Evolutionary conservation across 768 basidiomycete species (phyloP), one percentile per base, ranked within the genome.

Genomic region (Suillus cothurnatus): DNA sequence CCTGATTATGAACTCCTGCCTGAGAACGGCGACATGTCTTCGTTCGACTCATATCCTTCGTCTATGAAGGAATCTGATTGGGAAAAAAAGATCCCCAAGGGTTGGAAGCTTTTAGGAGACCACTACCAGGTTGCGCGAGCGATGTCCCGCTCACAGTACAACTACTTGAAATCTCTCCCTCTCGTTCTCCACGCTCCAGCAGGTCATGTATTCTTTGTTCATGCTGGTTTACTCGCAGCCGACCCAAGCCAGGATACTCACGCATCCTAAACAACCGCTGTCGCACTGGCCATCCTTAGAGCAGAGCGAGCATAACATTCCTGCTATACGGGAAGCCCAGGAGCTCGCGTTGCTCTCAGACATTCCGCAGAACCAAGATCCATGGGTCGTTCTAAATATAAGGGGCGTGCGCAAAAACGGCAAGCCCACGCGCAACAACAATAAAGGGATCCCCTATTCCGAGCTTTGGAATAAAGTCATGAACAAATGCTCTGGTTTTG

Each of bases 201-300:
- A 3, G 85, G 90, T 3, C 93, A 96, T 71, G 77, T 88, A 1
- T 88, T 88, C 77, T 81, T 96, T 56, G 92, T 89, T 1, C 95
- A 97, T 69, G 95, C 88, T 2, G 96, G 96, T 7, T 71, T 97
- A 23, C 82, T 98, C 2, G 84, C 94, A 0, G 84, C 82, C 6
- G 87, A 97, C 72, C 90, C 93, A 3, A 77, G 75, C 1, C 84
- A n/a, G 81, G 66, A 73, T 84, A 34, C 73, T 78, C 21, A 80
- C 78, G 28, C 79, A 87, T 69, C 76, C 78, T 31, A 80, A 77
- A 14, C 94, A 96, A 71, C 94, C 94, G 3, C 83, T 96, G 21
- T 85, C 91, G 3, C 85, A 82, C 61, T 72, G 84, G n/a, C 91
- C 90, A 11, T 63, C 66, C 1, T 71, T 81, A 0, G 73, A 76